phyloP scores from a whole-genome alignment of 139 green algal genomes.

The Zygnema cylindricum region DNA sequence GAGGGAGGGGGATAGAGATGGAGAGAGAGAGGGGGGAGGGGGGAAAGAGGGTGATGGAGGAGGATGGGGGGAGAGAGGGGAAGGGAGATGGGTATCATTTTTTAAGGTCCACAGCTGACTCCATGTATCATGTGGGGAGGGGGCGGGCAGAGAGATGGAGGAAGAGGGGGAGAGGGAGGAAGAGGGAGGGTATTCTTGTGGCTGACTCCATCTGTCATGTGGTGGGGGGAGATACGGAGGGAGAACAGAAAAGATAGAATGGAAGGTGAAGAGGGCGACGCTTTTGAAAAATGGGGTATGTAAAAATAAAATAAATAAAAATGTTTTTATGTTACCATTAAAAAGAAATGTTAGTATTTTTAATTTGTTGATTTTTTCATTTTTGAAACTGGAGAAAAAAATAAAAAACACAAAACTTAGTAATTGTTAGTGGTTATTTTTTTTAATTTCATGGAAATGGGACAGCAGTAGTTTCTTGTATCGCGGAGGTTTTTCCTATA shows the following conservation, averaged over 20 bases:
- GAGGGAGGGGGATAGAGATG: not conserved
- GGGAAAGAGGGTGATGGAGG: too few relatives aligned
- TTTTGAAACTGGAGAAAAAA: too few relatives aligned
- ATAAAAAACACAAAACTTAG: too few relatives aligned
- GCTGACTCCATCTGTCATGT: not conserved
- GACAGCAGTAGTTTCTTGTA: too few relatives aligned
- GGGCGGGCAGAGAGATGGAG: too few relatives aligned
- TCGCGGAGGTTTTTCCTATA: too few relatives aligned
- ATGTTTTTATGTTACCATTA: not conserved
- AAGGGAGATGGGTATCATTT: not conserved
- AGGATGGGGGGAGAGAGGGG: not conserved
- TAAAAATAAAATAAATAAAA: not conserved
- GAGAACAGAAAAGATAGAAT: slow-evolving; percentile 18
- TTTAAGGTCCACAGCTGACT: not conserved
- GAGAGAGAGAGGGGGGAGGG: not conserved
- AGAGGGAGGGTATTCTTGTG: not conserved
- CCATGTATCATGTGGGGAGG: too few relatives aligned
- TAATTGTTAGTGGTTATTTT: too few relatives aligned
- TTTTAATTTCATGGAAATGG: too few relatives aligned
- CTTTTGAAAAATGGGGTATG: slow-evolving; percentile 33
- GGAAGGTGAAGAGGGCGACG: slow-evolving; percentile 11
- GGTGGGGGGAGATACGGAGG: too few relatives aligned
- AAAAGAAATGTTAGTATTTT: not conserved
- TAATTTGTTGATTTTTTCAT: not conserved
- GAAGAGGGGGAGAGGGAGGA: too few relatives aligned